Conservation (phyloP, 495 filamentous ascomycete genomes). For the Penicillium goetzii region DNA sequence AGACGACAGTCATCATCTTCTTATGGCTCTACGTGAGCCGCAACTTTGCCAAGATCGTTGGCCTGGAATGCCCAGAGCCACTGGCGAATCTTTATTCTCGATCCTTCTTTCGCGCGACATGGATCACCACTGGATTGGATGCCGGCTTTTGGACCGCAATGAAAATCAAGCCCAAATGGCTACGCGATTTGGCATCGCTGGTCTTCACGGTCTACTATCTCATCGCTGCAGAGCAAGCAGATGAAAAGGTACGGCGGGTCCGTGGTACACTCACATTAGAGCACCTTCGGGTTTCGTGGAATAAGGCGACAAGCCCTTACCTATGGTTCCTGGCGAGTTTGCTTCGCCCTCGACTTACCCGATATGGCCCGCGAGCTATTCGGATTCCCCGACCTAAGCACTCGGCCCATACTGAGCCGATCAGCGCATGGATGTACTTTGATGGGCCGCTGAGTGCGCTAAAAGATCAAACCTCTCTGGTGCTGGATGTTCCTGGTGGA, state of each 20-base stretch:
- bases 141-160: slow-evolving; percentile 99
- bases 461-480: slow-evolving; percentile 74
- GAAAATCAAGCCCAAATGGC: slow-evolving; percentile 80
- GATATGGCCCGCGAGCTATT: slow-evolving; percentile 77
- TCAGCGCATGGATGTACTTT: slow-evolving; percentile 91
- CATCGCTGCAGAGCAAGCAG: slow-evolving; percentile 88
- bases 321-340: slow-evolving; percentile 69
- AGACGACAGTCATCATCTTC: slow-evolving; percentile 83
- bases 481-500: slow-evolving; percentile 91
- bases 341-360: slow-evolving; percentile 75
- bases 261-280: slow-evolving; percentile 85
- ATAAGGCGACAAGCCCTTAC: slow-evolving; percentile 87
- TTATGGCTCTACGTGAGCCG: slow-evolving; percentile 89
- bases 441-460: slow-evolving; percentile 82
- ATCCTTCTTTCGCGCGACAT: slow-evolving; percentile 97
- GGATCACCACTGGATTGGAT: slow-evolving; percentile 92
- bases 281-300: slow-evolving; percentile 92
- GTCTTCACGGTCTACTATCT: slow-evolving; percentile 88
- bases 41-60: slow-evolving; percentile 90
- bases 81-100: slow-evolving; percentile 91
- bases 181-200: slow-evolving; percentile 79
- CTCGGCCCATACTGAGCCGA: slow-evolving; percentile 79
- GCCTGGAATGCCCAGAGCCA: slow-evolving; percentile 90
- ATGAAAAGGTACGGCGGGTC: slow-evolving; percentile 96
- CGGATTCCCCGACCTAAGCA: slow-evolving; percentile 78